These are phyloP conservation scores for Rutstroemia sydowiana DNA, from an alignment of 2,329 filamentous ascomycete genomes.

Conservation along the genomic window DNA sequence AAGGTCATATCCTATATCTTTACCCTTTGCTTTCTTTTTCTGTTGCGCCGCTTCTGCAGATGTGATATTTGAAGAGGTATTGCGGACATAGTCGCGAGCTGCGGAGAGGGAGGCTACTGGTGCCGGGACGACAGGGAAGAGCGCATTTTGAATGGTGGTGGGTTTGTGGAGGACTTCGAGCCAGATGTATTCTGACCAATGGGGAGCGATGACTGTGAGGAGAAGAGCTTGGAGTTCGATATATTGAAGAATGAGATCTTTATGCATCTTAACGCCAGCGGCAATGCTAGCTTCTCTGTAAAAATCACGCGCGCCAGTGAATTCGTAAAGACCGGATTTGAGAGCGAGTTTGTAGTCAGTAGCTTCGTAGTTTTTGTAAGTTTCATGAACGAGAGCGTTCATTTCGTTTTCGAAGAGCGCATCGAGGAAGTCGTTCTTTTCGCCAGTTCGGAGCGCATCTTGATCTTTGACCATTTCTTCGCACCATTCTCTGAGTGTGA, in stretches of 20 bases:
- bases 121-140: constrained; percentile 63
- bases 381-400: constrained; percentile 72
- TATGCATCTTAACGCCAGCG: constrained; percentile 79
- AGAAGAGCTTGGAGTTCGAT: constrained; percentile 81
- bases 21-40: constrained; percentile 92
- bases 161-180: constrained; percentile 77
- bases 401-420: constrained; percentile 89
- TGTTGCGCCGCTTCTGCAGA: constrained; percentile 74
- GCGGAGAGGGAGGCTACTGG: constrained; percentile 63
- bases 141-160: constrained; percentile 69
- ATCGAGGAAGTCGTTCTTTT: constrained; percentile 74
- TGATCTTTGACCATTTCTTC: constrained; percentile 74
- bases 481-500: constrained; percentile 79
- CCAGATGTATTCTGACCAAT: constrained; percentile 95
- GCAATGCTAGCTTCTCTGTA: constrained; percentile 79
- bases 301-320: constrained; percentile 79
- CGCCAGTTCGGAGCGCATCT: constrained; percentile 64
- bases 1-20: constrained; percentile 76
- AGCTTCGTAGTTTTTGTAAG: constrained; percentile 68
- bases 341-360: constrained; percentile 83
- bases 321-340: constrained; percentile 82
- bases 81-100: constrained; percentile 73
- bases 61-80: constrained; percentile 68
- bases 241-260: constrained; percentile 69
- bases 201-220: constrained; percentile 77